Percentiles rank a stretch among this genome's conserved stretches.
Conservation (phyloP, 805 yeast genomes). For the Ogataea salicorniae region DNA sequence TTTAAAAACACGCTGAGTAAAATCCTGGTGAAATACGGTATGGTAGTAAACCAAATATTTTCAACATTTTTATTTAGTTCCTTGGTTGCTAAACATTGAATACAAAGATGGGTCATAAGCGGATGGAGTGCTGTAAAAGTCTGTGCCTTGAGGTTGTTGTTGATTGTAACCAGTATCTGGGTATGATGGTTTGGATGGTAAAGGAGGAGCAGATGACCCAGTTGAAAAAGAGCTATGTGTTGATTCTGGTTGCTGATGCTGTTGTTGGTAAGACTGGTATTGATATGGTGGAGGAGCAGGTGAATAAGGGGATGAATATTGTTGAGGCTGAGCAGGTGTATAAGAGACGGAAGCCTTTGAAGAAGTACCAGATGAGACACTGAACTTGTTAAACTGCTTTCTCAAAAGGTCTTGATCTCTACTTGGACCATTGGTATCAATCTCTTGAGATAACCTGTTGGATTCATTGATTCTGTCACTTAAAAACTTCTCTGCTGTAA, state of each 20-base stretch:
- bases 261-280: conserved; percentile 1
- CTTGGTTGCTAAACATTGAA: conserved; percentile 27
- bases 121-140: conserved; percentile 47
- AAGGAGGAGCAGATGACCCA: conserved; percentile 19
- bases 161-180: conserved; percentile 3
- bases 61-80: conserved; percentile 2
- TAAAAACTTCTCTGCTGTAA: conserved; percentile 24
- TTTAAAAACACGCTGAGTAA: too few species aligned
- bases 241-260: not conserved
- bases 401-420: conserved; percentile 19
- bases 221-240: not conserved
- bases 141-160: conserved; percentile 16
- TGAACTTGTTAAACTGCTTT: conserved; percentile 15
- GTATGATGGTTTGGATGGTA: conserved; percentile 23
- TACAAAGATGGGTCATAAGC: conserved; percentile 46
- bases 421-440: conserved; percentile 12
- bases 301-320: conserved; percentile 11
- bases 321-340: conserved; percentile 16
- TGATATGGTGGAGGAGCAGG: conserved; percentile 9
- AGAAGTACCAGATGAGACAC: conserved; percentile 11
- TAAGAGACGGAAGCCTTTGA: conserved; percentile 5
- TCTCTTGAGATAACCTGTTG: conserved; percentile 10
- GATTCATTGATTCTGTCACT: conserved; percentile 27
- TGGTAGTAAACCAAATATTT: too few species aligned
- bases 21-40: too few species aligned